These are phyloP conservation scores for Polygonum maritimum DNA, from an alignment of 148 eudicot genomes.

Conservation along the genomic window DNA sequence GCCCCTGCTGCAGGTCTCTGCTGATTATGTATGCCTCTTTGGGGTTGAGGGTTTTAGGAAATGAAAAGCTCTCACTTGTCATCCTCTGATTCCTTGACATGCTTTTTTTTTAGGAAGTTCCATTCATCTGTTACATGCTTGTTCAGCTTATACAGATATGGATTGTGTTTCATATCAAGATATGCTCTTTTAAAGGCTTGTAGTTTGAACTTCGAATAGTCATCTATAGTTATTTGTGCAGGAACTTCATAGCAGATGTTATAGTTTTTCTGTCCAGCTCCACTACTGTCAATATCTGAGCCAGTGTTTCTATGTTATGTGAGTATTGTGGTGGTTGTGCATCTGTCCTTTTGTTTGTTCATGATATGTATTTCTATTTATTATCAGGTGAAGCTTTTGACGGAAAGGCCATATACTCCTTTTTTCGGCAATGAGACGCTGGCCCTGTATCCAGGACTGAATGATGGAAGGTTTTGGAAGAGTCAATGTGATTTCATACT, in stretches of 20 bases:
- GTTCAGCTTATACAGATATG: background rate
- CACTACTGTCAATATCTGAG: background rate
- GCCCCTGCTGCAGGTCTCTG: background rate
- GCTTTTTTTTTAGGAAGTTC: background rate
- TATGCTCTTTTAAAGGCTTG: background rate
- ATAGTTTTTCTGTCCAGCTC: background rate
- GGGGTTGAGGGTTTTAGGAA: background rate
- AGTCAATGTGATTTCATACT: constrained; percentile 58
- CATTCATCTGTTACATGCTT: background rate
- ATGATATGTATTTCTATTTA: background rate
- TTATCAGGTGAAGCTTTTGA: constrained; percentile 44
- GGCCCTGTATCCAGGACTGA: constrained; percentile 62
- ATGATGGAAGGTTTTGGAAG: constrained; percentile 74
- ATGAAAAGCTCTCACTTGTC: background rate
- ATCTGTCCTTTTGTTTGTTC: background rate
- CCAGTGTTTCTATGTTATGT: constrained; percentile 5
- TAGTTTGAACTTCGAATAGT: background rate
- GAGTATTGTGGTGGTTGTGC: background rate
- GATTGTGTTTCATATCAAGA: background rate
- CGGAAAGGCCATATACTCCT: constrained; percentile 31
- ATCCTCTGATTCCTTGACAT: background rate
- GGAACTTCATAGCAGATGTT: background rate
- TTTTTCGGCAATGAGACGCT: constrained; percentile 61
- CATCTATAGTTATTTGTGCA: background rate
- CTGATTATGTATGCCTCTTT: background rate